These are phyloP conservation scores for Eutrema heterophyllum DNA, from an alignment of 345 rosid species.

Conservation along the genomic window DNA sequence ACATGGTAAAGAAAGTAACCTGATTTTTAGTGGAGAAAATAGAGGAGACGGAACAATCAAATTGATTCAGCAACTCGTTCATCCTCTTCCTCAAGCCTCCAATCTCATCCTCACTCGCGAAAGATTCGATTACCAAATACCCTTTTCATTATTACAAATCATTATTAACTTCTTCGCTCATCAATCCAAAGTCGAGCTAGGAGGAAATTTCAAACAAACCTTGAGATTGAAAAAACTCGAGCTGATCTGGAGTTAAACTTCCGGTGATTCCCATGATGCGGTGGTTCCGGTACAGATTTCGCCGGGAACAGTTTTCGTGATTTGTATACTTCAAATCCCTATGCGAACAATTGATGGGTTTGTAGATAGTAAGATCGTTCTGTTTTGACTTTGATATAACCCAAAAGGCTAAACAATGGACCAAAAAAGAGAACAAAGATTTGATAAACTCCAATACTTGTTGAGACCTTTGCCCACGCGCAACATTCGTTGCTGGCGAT, in stretches of 20 bases:
- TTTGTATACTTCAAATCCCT: not conserved
- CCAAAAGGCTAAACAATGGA: not conserved
- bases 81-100: slow-evolving; percentile 61
- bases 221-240: slow-evolving; percentile 51
- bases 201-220: slow-evolving; percentile 8
- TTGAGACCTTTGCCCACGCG: not conserved
- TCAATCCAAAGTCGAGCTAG: not conserved
- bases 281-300: not conserved
- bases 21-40: slow-evolving; percentile 90
- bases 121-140: slow-evolving; percentile 72
- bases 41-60: slow-evolving; percentile 59
- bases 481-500: not conserved
- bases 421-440: not conserved
- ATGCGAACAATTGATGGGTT: not conserved
- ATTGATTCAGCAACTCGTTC: slow-evolving; percentile 53
- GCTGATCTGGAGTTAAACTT: slow-evolving; percentile 55
- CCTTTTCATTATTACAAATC: slow-evolving; percentile 33
- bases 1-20: slow-evolving; percentile 26
- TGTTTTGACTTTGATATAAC: not conserved
- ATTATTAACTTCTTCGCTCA: not conserved
- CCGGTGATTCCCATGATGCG: slow-evolving; percentile 52
- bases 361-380: not conserved
- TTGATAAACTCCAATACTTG: not conserved
- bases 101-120: slow-evolving; percentile 60
- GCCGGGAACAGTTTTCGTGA: not conserved